Evolutionary conservation across 1,284 basidiomycete genomes (phyloP).

Genomic region (Nidula niveotomentosa): DNA sequence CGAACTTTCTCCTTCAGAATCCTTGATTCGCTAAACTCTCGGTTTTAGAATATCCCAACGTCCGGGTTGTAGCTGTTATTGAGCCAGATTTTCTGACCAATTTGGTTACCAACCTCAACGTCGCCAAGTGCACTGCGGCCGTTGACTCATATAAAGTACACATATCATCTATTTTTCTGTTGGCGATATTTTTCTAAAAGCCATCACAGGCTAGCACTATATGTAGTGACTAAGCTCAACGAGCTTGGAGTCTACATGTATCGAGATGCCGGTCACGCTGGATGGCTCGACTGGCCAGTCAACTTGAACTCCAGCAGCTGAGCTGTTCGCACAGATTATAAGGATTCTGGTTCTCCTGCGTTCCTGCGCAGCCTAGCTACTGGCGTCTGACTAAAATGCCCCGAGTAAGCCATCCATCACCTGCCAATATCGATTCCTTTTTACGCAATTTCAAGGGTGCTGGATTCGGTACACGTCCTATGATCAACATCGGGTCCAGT

Average conservation of each 20-base stretch:
- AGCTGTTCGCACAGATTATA: slow-evolving; percentile 49
- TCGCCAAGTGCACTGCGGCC: slow-evolving; percentile 53
- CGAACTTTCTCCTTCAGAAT: slow-evolving; percentile 1
- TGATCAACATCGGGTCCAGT: slow-evolving; percentile 52
- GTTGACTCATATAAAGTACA: slow-evolving; percentile 47
- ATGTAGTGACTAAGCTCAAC: slow-evolving; percentile 56
- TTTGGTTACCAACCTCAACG: slow-evolving; percentile 61
- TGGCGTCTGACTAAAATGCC: slow-evolving; percentile 67
- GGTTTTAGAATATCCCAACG: slow-evolving; percentile 50
- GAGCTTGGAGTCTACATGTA: slow-evolving; percentile 57
- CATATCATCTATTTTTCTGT: neutral
- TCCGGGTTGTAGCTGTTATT: slow-evolving; percentile 61
- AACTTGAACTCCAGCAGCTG: slow-evolving; percentile 57
- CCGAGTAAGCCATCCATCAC: slow-evolving; percentile 26
- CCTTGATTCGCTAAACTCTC: neutral
- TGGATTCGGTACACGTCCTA: slow-evolving; percentile 62
- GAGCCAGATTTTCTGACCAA: slow-evolving; percentile 68
- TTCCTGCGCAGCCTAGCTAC: slow-evolving; percentile 63
- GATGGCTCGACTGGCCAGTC: slow-evolving; percentile 68
- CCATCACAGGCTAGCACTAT: slow-evolving; percentile 38
- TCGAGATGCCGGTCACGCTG: slow-evolving; percentile 65
- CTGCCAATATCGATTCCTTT: neutral
- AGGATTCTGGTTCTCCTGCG: slow-evolving; percentile 44
- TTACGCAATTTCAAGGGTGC: slow-evolving; percentile 56
- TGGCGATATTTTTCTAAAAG: neutral